Evolutionary conservation across 441 rosid genomes (phyloP), one percentile per base, ranked within the genome.

Genomic region (Metrosideros polymorpha): DNA sequence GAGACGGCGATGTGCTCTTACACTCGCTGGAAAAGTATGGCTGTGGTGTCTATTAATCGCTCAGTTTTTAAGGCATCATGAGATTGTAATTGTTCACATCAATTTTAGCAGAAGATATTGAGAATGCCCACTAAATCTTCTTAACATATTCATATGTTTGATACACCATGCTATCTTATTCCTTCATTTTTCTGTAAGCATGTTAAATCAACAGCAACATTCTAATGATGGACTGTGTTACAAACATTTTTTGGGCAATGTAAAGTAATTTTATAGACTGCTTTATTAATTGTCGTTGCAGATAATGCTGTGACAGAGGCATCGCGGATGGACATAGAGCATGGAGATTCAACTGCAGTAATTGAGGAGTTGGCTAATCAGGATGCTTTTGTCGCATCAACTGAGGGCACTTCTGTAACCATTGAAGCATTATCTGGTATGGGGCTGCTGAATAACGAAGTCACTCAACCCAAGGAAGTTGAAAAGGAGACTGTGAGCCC

Each of bases 351-450:
- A 12, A 35, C 84, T 51, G 35, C 27, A 29, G 82, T 45, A 82
- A 88, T 19, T 29, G 76, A 87, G 86, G 43, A 63, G 49, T 15
- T 15, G 57, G 55, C 55, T 86, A 42, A 82, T 84, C 87, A 27
- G 57, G 61, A 86, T 87, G 88, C 83, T 86, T 85, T 87, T 84
- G 61, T 83, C 66, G 56, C 83, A 75, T 52, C 87, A n/a, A 12
- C 49, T 42, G 63, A 56, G 63, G 90, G 32, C 75, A 75, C 83
- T 85, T 30, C 75, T 50, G 29, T 45, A 25, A 51, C 85, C 82
- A 30, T 63, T 29, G 57, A 66, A 29, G 54, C 55, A 42, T 45
- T 32, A 30, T 66, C 56, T n/a, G 24, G 49, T 63, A 84, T 18
- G 32, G 79, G 51, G 52, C 13, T 42, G 56, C 49, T 50, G 83